These are phyloP conservation scores for Pleurotus salmoneostramineus DNA, from an alignment of 768 basidiomycete genomes.

Conservation along the genomic window DNA sequence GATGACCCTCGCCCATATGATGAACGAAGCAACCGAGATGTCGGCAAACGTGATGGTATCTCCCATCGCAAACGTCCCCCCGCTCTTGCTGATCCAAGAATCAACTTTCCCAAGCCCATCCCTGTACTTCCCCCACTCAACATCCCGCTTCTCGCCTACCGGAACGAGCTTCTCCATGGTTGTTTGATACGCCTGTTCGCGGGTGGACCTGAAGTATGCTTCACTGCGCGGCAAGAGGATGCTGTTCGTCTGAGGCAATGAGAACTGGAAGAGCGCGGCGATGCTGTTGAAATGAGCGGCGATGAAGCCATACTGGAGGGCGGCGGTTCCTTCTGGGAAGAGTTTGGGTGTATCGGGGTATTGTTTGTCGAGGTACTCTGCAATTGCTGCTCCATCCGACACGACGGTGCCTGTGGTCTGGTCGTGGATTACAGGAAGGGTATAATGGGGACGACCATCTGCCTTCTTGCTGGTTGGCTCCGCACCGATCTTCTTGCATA, in stretches of 20 bases:
- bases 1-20: slow-evolving; percentile 3
- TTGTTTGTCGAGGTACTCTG: slow-evolving; percentile 35
- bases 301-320: background rate
- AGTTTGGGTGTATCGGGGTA: slow-evolving; percentile 28
- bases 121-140: slow-evolving; percentile 1
- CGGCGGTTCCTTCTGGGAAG: background rate
- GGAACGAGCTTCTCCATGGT: background rate
- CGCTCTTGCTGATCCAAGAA: slow-evolving; percentile 4
- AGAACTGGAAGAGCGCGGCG: background rate
- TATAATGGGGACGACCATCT: slow-evolving; percentile 23
- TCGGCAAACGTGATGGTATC: slow-evolving; percentile 5
- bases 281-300: background rate
- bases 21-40: background rate
- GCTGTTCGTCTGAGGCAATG: background rate
- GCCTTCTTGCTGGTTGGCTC: slow-evolving; percentile 17
- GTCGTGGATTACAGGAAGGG: slow-evolving; percentile 39
- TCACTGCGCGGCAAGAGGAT: slow-evolving; percentile 1
- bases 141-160: background rate
- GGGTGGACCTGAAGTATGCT: slow-evolving; percentile 3
- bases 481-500: slow-evolving; percentile 27
- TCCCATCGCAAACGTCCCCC: slow-evolving; percentile 4
- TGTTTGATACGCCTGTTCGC: background rate
- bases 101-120: slow-evolving; percentile 1
- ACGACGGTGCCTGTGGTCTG: slow-evolving; percentile 26
- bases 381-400: slow-evolving; percentile 34